A percentile compares a stretch with the other conserved stretches of the same genome.
Evolutionary conservation across 2,329 filamentous ascomycete species (phyloP).

Genomic region (Pseudogymnoascus verrucosus): DNA sequence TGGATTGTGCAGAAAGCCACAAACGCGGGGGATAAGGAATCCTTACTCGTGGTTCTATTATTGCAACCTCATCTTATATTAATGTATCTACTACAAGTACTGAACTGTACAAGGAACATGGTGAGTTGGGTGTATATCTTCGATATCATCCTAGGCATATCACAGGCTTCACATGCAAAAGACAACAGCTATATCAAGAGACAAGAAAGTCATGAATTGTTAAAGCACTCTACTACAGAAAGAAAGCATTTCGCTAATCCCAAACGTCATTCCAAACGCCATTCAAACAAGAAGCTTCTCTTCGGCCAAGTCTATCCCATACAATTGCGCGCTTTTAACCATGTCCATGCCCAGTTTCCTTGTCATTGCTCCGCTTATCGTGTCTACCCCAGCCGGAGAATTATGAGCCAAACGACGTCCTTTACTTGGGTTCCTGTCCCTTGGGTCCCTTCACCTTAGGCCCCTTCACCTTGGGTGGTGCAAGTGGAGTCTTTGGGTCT

Average conservation of each 20-base stretch:
- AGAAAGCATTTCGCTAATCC: background rate
- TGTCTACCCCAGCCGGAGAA: background rate
- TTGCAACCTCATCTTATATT: background rate
- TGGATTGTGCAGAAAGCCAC: background rate
- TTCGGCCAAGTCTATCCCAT: background rate
- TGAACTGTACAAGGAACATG: background rate
- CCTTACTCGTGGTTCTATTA: background rate
- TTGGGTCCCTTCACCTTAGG: background rate
- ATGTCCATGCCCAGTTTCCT: background rate
- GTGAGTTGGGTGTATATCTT: background rate
- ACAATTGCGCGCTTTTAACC: background rate
- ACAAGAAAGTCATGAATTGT: background rate
- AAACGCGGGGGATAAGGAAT: background rate
- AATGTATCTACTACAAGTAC: background rate
- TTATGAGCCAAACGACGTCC: background rate
- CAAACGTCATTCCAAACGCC: background rate
- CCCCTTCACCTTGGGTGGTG: background rate
- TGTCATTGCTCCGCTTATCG: background rate
- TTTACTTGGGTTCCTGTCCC: background rate
- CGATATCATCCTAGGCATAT: background rate
- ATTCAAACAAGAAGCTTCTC: background rate
- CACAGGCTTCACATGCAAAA: background rate
- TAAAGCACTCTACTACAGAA: constrained; percentile 1
- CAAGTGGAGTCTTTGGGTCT: background rate
- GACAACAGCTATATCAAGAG: background rate